Percentiles rank a stretch among this genome's conserved stretches.
These are phyloP conservation scores for Hyaloscypha finlandica DNA, from an alignment of 495 filamentous ascomycete genomes.

Conservation along the genomic window DNA sequence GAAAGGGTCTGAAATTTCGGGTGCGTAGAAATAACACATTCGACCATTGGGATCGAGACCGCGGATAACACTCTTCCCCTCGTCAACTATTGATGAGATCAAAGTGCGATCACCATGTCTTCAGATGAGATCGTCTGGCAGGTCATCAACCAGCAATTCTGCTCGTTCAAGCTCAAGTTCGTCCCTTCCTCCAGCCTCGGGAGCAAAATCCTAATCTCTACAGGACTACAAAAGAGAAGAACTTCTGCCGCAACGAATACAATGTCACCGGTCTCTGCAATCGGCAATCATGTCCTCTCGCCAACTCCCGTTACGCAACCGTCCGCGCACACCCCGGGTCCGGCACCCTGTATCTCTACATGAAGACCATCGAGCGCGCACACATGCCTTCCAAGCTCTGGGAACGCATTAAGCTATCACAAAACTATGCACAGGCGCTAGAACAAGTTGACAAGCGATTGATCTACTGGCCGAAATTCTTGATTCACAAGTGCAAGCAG, in stretches of 20 bases:
- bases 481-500: constrained; percentile 97
- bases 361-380: constrained; percentile 90
- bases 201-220: constrained; percentile 26
- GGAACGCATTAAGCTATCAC: constrained; percentile 89
- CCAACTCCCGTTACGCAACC: constrained; percentile 94
- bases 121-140: constrained; percentile 99
- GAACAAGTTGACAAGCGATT: constrained; percentile 85
- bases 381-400: constrained; percentile 92
- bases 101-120: constrained; percentile 48
- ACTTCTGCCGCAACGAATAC: constrained; percentile 96
- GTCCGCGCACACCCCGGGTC: constrained; percentile 80
- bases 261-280: constrained; percentile 95
- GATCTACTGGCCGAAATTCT: constrained; percentile 95
- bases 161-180: constrained; percentile 94
- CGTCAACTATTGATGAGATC: neutral
- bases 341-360: constrained; percentile 90
- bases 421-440: constrained; percentile 87
- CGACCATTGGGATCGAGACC: neutral
- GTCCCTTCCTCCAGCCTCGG: constrained; percentile 31
- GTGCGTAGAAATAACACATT: neutral
- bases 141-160: constrained; percentile 94
- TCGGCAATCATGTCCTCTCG: constrained; percentile 90
- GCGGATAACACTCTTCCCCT: neutral
- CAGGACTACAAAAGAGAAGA: constrained; percentile 87
- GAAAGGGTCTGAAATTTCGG: neutral